A percentile compares a stretch with the other conserved stretches of the same genome.
Evolutionary conservation across 2,329 filamentous ascomycete genomes (phyloP).

Genomic region (Cercospora berteroae): DNA sequence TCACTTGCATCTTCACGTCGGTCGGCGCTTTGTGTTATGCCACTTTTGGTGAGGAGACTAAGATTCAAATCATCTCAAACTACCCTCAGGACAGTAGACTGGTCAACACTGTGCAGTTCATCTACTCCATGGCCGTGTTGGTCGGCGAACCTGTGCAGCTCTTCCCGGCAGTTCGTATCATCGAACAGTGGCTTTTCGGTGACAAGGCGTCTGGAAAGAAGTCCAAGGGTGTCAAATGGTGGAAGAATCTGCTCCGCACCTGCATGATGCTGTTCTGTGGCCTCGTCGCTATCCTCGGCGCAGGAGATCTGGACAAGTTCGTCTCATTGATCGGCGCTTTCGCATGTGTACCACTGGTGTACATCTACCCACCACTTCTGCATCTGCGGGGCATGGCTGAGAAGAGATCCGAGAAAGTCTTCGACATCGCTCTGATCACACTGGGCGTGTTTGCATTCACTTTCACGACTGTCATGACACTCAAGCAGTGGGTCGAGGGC

Average conservation of each 20-base stretch:
- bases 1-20: constrained; percentile 69
- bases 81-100: constrained; percentile 67
- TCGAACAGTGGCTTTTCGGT: constrained; percentile 68
- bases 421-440: constrained; percentile 62
- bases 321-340: constrained; percentile 71
- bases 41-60: constrained; percentile 66
- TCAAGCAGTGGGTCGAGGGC: constrained; percentile 34
- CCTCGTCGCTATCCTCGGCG: constrained; percentile 61
- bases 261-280: constrained; percentile 59
- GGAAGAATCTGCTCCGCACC: constrained; percentile 68
- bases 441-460: constrained; percentile 66
- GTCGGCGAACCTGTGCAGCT: constrained; percentile 72
- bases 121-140: constrained; percentile 72
- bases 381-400: constrained; percentile 67
- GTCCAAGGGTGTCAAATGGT: constrained; percentile 66
- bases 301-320: constrained; percentile 70
- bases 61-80: constrained; percentile 74
- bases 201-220: constrained; percentile 64
- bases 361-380: constrained; percentile 71
- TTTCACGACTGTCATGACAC: constrained; percentile 64
- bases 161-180: constrained; percentile 69
- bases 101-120: constrained; percentile 73
- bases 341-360: constrained; percentile 72
- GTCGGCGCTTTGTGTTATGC: constrained; percentile 72
- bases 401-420: constrained; percentile 53